phyloP scores from a whole-genome alignment of 2,329 filamentous ascomycete species.

The Colletotrichum horii region DNA sequence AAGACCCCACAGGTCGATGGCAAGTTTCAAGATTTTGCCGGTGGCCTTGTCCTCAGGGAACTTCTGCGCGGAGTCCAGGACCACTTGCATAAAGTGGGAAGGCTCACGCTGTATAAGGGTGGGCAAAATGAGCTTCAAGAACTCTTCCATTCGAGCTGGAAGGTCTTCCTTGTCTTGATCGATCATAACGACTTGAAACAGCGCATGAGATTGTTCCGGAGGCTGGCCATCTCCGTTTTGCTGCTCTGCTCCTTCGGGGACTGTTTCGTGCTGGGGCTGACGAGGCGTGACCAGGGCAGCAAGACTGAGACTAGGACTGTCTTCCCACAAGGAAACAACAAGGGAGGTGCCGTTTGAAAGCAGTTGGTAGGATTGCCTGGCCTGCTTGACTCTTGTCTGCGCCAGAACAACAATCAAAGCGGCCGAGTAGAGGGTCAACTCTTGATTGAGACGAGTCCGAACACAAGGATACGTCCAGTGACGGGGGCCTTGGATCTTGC shows the following conservation, averaged over 20 bases:
- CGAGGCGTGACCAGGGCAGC: constrained; percentile 20
- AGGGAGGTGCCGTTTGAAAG: constrained; percentile 47
- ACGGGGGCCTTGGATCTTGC: constrained; percentile 66
- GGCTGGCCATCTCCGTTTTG: constrained; percentile 14
- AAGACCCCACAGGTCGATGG: constrained; percentile 68
- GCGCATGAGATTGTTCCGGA: not conserved
- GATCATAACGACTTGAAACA: constrained; percentile 56
- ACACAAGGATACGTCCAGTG: constrained; percentile 71
- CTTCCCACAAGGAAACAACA: constrained; percentile 21
- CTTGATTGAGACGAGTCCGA: constrained; percentile 65
- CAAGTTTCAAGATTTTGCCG: constrained; percentile 62
- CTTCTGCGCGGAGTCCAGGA: constrained; percentile 58
- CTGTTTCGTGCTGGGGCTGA: not conserved
- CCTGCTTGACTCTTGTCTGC: constrained; percentile 61
- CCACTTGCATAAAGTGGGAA: constrained; percentile 64
- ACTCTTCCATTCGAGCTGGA: constrained; percentile 62
- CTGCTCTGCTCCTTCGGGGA: not conserved
- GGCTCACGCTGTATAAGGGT: constrained; percentile 65
- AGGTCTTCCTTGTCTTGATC: constrained; percentile 67
- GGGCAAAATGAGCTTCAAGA: constrained; percentile 63
- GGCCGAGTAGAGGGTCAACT: constrained; percentile 67
- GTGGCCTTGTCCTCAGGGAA: constrained; percentile 49
- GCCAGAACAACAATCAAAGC: constrained; percentile 68
- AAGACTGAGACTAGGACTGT: constrained; percentile 20
- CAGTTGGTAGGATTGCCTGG: constrained; percentile 56